phyloP scores from a whole-genome alignment of 441 rosid species.

The Pelargonium fulgidum region DNA sequence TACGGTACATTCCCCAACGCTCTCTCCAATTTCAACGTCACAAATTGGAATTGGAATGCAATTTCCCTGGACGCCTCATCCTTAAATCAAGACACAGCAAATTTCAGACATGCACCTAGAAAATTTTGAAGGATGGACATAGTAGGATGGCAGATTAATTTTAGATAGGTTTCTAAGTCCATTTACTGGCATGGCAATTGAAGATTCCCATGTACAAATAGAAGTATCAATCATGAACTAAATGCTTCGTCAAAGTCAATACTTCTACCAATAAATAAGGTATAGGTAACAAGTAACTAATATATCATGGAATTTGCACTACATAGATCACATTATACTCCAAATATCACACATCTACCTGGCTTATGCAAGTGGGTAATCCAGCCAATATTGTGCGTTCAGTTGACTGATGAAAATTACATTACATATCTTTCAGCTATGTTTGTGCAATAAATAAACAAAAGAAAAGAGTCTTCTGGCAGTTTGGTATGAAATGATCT shows the following conservation, averaged over 20 bases:
- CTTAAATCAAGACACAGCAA: conserved; percentile 44
- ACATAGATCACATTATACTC: too few species aligned
- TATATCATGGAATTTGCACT: too few species aligned
- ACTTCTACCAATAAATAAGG: too few species aligned
- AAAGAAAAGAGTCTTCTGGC: too few species aligned
- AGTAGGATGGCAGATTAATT: conserved; percentile 8
- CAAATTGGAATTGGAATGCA: conserved; percentile 63
- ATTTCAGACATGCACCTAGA: conserved; percentile 31
- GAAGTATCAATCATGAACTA: not conserved
- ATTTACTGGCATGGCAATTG: not conserved
- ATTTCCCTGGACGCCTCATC: conserved; percentile 62
- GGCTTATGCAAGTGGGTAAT: too few species aligned
- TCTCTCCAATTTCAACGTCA: conserved; percentile 76
- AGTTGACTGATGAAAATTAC: too few species aligned
- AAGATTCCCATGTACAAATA: not conserved
- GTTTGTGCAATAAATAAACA: too few species aligned
- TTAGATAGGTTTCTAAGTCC: conserved; percentile 12
- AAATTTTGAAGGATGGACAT: conserved; percentile 1
- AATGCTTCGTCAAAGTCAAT: not conserved
- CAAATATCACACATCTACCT: too few species aligned
- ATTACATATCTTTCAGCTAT: too few species aligned
- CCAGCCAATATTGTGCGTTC: too few species aligned
- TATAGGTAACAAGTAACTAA: too few species aligned
- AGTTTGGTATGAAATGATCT: too few species aligned
- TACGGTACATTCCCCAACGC: conserved; percentile 63